Evolutionary conservation across 1,284 basidiomycete genomes (phyloP).

Genomic region (Cerrena zonata): DNA sequence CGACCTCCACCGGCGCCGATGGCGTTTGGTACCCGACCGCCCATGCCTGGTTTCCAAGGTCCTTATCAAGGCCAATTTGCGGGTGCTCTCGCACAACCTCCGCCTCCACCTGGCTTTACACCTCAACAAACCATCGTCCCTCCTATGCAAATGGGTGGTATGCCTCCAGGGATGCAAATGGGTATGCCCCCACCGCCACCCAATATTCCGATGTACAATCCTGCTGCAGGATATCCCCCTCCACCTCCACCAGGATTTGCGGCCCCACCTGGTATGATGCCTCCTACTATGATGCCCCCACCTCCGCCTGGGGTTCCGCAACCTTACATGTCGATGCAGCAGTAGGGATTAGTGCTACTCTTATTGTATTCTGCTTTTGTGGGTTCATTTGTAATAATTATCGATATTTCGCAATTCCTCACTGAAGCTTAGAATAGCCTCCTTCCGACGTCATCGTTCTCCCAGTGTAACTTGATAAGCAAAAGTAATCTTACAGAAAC

Average conservation of each 20-base stretch:
- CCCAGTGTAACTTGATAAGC: no score
- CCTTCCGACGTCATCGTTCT: no score
- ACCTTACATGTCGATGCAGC: slow-evolving; percentile 18
- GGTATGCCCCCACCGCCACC: slow-evolving; percentile 36
- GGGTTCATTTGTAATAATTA: no score
- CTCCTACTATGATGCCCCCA: slow-evolving; percentile 27
- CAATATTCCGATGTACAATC: slow-evolving; percentile 37
- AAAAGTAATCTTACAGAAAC: no score
- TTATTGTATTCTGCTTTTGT: neutral
- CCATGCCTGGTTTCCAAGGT: slow-evolving; percentile 60
- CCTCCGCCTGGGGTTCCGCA: slow-evolving; percentile 25
- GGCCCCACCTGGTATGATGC: slow-evolving; percentile 32
- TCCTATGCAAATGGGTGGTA: slow-evolving; percentile 32
- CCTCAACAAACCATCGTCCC: slow-evolving; percentile 53
- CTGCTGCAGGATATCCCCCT: slow-evolving; percentile 42
- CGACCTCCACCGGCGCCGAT: slow-evolving; percentile 66
- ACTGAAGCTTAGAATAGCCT: no score
- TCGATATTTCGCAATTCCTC: no score
- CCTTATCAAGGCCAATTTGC: slow-evolving; percentile 86
- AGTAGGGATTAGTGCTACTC: neutral
- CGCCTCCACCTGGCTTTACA: slow-evolving; percentile 59
- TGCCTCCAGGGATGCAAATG: slow-evolving; percentile 34
- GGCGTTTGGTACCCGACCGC: slow-evolving; percentile 57
- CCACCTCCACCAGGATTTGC: slow-evolving; percentile 59
- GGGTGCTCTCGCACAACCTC: slow-evolving; percentile 67